These are phyloP conservation scores for Hansfordia pulvinata DNA, from an alignment of 2,329 filamentous ascomycete genomes.

Conservation along the genomic window DNA sequence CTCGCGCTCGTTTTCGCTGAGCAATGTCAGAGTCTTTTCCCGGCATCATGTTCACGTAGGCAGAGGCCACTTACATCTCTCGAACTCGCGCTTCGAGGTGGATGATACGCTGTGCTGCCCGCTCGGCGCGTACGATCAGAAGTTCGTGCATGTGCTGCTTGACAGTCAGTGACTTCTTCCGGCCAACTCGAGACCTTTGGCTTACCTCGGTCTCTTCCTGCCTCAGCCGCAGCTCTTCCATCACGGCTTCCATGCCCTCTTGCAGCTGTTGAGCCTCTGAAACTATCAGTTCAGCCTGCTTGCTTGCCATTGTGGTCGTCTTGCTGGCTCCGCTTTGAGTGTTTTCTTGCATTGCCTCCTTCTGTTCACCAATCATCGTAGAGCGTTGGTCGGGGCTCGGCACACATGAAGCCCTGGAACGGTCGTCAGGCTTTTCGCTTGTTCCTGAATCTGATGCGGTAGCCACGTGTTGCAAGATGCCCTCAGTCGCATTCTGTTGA, in stretches of 20 bases:
- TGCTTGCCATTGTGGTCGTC: constrained; percentile 6
- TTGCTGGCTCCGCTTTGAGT: neutral
- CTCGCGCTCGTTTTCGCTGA: constrained; percentile 39
- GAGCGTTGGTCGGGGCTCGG: neutral
- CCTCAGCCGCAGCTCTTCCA: constrained; percentile 36
- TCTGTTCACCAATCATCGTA: neutral
- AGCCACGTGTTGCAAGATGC: too few relatives aligned
- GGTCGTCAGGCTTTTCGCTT: too few relatives aligned
- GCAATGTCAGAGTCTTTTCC: constrained; percentile 1
- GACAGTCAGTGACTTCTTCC: constrained; percentile 11
- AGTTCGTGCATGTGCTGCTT: constrained; percentile 46
- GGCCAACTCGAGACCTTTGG: constrained; percentile 3
- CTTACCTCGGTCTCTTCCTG: constrained; percentile 46
- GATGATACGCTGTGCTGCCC: constrained; percentile 42
- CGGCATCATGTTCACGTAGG: neutral
- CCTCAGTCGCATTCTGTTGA: too few relatives aligned
- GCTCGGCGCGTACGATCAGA: constrained; percentile 42
- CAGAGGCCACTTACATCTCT: constrained; percentile 33
- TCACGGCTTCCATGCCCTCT: constrained; percentile 32
- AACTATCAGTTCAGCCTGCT: constrained; percentile 18
- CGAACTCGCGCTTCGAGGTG: constrained; percentile 44
- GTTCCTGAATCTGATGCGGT: too few relatives aligned
- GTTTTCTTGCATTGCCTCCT: neutral
- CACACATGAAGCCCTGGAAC: neutral
- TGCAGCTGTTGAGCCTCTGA: constrained; percentile 31